Base-by-base conservation (phyloP, 352 stramenopile species). In the Pythium utonaiense region DNA sequence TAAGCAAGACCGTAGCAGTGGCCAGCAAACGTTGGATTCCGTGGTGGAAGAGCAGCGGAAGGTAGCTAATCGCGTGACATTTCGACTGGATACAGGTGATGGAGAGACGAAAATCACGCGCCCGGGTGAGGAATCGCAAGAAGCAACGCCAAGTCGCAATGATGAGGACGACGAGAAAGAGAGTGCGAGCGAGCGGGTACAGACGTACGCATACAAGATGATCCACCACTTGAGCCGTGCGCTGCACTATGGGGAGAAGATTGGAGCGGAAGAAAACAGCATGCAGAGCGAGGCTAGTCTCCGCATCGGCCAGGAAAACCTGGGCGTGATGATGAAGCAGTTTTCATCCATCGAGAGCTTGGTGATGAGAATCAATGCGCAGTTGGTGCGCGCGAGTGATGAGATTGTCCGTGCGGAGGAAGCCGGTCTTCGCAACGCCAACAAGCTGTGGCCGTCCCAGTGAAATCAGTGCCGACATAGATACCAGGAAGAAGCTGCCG, bases 161-260 rank as follows among this genome's bases (percentile, higher is more conserved):
- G 40, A 47, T 12, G 57, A 69, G 22, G 57, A 69, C 21, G 30
- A 61, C 28, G n/a, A 67, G 36, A 73, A 69, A 17, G 64, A 77
- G 25, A 70, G 13, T 38, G 21, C 53, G 1, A 68, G 83, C 19
- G 78, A 89, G 17, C 77, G 78, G 31, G 64, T 83, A 57, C 64
- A 72, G 19, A 72, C 34, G 7, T 77, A 69, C 17, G 75, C 71
- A 5, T n/a, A 75, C n/a, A 90, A 90, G 52, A 45, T 91, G 41
- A 45, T 89, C 12, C 79, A 88, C 52, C 81, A 93, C 62, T 41
- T 93, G 30, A 65, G 67, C 21, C 71, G 80, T 10, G 86, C 78
- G 12, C 63, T 61, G 10, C 70, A 84, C 56, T 91, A 91, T 40
- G 66, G 80, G 25, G 78, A 90, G 49, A 90, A 84, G 31, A 70